Evolutionary conservation across 331 rosid species (phyloP).

Genomic region (Acacia concinna): DNA sequence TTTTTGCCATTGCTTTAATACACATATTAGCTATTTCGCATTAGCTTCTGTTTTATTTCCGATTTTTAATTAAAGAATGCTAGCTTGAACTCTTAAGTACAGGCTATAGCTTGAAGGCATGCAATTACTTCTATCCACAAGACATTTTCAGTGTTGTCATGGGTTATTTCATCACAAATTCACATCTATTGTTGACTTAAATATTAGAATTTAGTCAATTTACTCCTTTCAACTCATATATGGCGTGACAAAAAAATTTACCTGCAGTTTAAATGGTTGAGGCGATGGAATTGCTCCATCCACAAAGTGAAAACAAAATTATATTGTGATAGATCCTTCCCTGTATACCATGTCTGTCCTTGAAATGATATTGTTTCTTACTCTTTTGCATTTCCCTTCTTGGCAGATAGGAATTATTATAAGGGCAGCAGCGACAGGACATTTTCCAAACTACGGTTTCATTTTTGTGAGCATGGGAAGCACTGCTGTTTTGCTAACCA

Average conservation of each 20-base stretch:
- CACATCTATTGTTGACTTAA: not conserved
- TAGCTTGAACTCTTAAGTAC: conserved; percentile 1
- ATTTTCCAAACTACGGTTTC: conserved; percentile 62
- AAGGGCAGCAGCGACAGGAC: conserved; percentile 57
- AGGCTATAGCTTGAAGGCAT: not conserved
- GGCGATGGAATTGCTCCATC: not conserved
- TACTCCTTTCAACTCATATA: not conserved
- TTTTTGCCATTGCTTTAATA: not conserved
- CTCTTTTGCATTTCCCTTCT: not conserved
- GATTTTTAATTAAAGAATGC: not conserved
- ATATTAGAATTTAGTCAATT: not conserved
- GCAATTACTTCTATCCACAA: conserved; percentile 8
- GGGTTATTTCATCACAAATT: not conserved
- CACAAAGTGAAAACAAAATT: not conserved
- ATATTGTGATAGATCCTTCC: not conserved
- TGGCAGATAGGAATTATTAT: conserved; percentile 75
- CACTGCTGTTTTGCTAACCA: conserved; percentile 76
- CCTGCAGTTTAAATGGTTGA: not conserved
- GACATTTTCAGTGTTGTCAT: not conserved
- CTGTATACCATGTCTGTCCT: not conserved
- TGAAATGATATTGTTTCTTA: not conserved
- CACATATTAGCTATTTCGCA: conserved; percentile 2
- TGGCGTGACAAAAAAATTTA: not conserved
- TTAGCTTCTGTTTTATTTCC: not conserved
- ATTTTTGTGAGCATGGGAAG: conserved; percentile 75